Evolutionary conservation across 2,329 filamentous ascomycete genomes (phyloP), one percentile per base, ranked within the genome.

Genomic region (Exserohilum rostratum): DNA sequence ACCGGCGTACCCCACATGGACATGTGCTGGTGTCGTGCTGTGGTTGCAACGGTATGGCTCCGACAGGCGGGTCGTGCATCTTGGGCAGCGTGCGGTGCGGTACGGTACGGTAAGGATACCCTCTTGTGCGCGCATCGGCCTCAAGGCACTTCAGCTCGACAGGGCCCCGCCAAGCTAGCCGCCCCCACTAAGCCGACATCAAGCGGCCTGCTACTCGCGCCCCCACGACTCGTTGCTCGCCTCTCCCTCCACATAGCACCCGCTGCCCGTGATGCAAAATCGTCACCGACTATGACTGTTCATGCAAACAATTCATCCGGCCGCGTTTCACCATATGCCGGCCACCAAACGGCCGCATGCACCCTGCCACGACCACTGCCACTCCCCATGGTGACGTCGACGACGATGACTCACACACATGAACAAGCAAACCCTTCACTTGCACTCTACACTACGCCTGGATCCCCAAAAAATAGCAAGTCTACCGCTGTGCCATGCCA

Each of bases 311-410:
- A 53, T 57, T 56, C 54, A 60, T 59, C 56, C 55, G 25, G 57
- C 45, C 30, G 56, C 46, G 69, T 73, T 74, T 72, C 70, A 70
- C 53, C 57, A 60, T 61, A 57, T 67, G 69, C 61, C 60, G 64
- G 62, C 58, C 47, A 57, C 49, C 51, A 52, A 38, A 29, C 57
- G 58, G 57, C 53, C 46, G 57, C 50, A 51, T 64, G 60, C 52
- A 51, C 47, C 47, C 60, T 65, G 64, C 65, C 71, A 72, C 68
- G 35, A 13, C 18, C 17, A 18, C 25, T 17, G 13, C 39, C 39
- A 25, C 22, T 4, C 22, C 22, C 22, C 67, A 66, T 45, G 38
- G 53, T 68, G 57, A 74, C 68, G 71, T 74, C 69, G 59, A 65
- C 37, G 55, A 51, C 50, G 58, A 61, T 73, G 71, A 74, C 62